Conservation (phyloP, 2,329 filamentous ascomycete genomes). For the Pestalotiopsis sp. region DNA sequence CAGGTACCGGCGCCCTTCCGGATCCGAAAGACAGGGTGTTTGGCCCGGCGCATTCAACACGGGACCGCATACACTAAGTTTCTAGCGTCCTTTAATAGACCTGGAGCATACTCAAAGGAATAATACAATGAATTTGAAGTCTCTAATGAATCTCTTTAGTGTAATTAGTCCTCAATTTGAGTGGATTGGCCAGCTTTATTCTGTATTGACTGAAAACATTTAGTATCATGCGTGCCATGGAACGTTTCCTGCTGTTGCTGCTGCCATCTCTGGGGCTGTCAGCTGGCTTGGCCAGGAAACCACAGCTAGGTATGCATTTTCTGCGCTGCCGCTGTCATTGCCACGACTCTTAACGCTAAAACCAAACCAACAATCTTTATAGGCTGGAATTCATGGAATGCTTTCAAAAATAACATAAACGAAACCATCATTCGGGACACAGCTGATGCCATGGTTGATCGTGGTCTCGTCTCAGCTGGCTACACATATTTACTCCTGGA, state of each 20-base stretch:
- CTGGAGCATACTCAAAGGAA: too few species aligned
- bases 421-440: constrained; percentile 22
- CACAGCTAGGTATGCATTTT: background rate
- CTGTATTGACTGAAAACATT: background rate
- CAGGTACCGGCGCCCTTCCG: background rate
- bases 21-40: background rate
- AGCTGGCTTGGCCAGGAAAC: constrained; percentile 4
- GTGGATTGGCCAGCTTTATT: background rate
- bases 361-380: too few species aligned
- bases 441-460: constrained; percentile 15
- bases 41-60: background rate
- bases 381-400: constrained; percentile 24
- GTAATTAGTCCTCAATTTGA: too few species aligned
- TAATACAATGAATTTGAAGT: too few species aligned
- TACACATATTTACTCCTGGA: constrained; percentile 23
- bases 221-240: background rate
- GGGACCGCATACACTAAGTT: background rate
- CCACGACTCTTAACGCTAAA: too few species aligned
- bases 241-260: background rate
- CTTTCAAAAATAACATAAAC: constrained; percentile 22
- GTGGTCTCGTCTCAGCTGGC: constrained; percentile 16
- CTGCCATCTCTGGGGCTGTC: background rate
- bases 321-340: background rate
- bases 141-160: too few species aligned
- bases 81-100: background rate